A percentile compares a stretch with the other conserved stretches of the same genome.
phyloP scores from a whole-genome alignment of 176 grass and related monocot genomes.

The Ensete glaucum region DNA sequence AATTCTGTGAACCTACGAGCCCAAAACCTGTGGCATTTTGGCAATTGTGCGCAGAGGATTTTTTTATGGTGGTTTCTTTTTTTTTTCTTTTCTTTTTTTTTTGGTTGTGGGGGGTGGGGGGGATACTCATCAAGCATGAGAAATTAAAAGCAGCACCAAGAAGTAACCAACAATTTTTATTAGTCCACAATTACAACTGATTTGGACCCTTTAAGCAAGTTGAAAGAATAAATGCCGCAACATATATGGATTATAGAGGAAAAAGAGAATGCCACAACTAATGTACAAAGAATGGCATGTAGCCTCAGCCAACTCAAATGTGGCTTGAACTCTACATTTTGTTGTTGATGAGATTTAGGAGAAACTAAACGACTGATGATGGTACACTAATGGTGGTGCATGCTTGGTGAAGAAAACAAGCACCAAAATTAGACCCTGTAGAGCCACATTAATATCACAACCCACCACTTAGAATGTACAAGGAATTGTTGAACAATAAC shows the following conservation, averaged over 20 bases:
- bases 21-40: too few species aligned
- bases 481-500: background rate
- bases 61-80: too few species aligned
- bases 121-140: background rate
- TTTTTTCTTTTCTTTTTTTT: too few species aligned
- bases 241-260: constrained; percentile 48
- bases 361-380: constrained; percentile 20
- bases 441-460: background rate
- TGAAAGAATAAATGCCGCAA: constrained; percentile 56
- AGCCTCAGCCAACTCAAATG: constrained; percentile 28
- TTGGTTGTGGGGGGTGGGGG: too few species aligned
- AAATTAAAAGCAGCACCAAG: background rate
- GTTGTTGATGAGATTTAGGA: constrained; percentile 26
- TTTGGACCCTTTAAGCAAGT: constrained; percentile 34
- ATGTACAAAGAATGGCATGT: constrained; percentile 80
- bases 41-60: too few species aligned
- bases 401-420: constrained; percentile 12
- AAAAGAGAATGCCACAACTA: constrained; percentile 31
- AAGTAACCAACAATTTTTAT: background rate
- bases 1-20: too few species aligned
- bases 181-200: constrained; percentile 25
- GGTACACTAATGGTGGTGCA: constrained; percentile 32
- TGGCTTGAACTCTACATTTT: constrained; percentile 40
- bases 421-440: background rate
- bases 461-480: background rate